Evolutionary conservation across 352 stramenopile species (phyloP).

Genomic region (Peronospora belbahrii): DNA sequence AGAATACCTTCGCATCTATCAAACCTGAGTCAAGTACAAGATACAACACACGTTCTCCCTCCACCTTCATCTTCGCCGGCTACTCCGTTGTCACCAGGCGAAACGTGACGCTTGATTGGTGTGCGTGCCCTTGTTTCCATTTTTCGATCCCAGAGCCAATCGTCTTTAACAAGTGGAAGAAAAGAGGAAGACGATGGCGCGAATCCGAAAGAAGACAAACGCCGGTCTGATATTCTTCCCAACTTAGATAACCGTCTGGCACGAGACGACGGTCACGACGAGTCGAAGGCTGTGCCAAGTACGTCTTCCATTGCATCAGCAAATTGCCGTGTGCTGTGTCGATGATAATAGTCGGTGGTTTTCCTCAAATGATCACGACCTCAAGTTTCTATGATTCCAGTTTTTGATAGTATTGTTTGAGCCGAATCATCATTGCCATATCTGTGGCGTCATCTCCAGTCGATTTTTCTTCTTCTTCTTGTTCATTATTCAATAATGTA

Average conservation of each 20-base stretch:
- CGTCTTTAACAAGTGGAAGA: constrained; percentile 33
- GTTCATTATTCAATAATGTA: no score
- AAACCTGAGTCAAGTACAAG: constrained; percentile 41
- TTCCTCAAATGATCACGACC: constrained; percentile 50
- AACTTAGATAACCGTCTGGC: constrained; percentile 55
- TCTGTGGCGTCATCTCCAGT: constrained; percentile 20
- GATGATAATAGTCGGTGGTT: constrained; percentile 59
- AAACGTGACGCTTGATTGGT: constrained; percentile 25
- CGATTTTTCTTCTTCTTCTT: no score
- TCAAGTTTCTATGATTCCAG: constrained; percentile 52
- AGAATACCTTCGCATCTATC: constrained; percentile 25
- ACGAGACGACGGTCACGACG: constrained; percentile 52
- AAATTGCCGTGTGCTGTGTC: constrained; percentile 49
- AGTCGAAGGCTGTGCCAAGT: constrained; percentile 48
- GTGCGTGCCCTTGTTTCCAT: constrained; percentile 33
- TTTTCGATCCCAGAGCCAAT: constrained; percentile 46
- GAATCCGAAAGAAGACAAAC: constrained; percentile 35
- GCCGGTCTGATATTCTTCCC: constrained; percentile 41
- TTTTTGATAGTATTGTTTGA: constrained; percentile 45
- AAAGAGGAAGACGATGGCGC: constrained; percentile 24
- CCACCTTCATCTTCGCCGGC: constrained; percentile 17
- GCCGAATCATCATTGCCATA: constrained; percentile 25
- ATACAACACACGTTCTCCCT: constrained; percentile 32
- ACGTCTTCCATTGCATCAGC: constrained; percentile 71
- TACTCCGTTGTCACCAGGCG: constrained; percentile 7